These are phyloP conservation scores for Pleurotus giganteus DNA, from an alignment of 768 basidiomycete genomes.

Conservation along the genomic window DNA sequence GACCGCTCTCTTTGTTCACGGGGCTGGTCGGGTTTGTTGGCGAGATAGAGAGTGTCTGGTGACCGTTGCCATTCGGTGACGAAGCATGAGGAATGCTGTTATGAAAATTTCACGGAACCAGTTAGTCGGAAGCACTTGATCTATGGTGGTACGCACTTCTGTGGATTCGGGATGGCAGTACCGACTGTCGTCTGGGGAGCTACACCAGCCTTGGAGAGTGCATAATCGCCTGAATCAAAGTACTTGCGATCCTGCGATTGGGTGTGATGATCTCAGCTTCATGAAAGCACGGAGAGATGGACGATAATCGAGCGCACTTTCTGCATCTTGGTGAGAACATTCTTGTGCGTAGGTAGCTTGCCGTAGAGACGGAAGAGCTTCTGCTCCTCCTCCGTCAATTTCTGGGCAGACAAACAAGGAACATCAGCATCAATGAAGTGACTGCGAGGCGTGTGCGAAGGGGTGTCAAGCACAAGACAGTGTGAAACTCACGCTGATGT, in stretches of 20 bases:
- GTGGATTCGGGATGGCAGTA: constrained; percentile 96
- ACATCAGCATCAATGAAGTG: constrained; percentile 19
- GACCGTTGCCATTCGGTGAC: constrained; percentile 55
- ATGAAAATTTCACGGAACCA: not conserved
- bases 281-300: constrained; percentile 8
- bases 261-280: constrained; percentile 14
- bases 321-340: constrained; percentile 90
- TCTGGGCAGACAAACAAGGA: constrained; percentile 38
- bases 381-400: constrained; percentile 85
- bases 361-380: constrained; percentile 94
- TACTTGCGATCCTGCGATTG: constrained; percentile 88
- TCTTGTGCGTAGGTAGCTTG: constrained; percentile 92
- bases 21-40: constrained; percentile 71
- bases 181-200: constrained; percentile 88
- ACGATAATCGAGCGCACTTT: constrained; percentile 53
- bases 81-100: constrained; percentile 91
- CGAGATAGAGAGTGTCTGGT: constrained; percentile 64
- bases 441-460: not conserved
- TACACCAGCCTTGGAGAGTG: constrained; percentile 92
- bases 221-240: constrained; percentile 99
- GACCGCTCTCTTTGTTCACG: constrained; percentile 60
- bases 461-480: not conserved
- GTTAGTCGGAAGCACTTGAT: constrained; percentile 1
- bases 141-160: constrained; percentile 63
- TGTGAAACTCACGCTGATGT: constrained; percentile 73